Percentiles rank a stretch among this genome's conserved stretches.
Conservation (phyloP, 2,329 filamentous ascomycete genomes). For the Botryotinia convoluta region DNA sequence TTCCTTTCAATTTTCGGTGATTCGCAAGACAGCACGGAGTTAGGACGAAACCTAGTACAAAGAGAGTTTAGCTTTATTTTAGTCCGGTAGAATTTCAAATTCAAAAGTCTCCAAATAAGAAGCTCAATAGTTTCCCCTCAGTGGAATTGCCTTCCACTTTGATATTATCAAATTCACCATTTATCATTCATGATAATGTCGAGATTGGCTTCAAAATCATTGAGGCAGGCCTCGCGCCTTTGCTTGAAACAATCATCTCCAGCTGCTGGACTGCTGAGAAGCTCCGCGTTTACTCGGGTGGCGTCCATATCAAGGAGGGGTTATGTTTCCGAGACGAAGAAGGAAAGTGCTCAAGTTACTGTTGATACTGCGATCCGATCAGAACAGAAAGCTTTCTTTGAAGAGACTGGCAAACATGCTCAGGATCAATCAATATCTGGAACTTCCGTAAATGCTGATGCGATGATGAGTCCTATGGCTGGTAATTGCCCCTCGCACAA, state of each 20-base stretch:
- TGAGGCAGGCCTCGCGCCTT: slow-evolving; percentile 38
- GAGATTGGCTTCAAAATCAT: slow-evolving; percentile 29
- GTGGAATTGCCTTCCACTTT: slow-evolving; percentile 9
- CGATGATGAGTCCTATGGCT: slow-evolving; percentile 78
- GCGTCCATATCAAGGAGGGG: slow-evolving; percentile 47
- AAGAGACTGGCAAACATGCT: slow-evolving; percentile 41
- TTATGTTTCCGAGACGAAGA: slow-evolving; percentile 83
- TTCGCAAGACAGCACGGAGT: slow-evolving; percentile 1
- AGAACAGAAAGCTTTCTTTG: slow-evolving; percentile 79
- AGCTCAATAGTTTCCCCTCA: neutral
- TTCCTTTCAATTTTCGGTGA: slow-evolving; percentile 10
- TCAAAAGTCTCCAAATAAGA: slow-evolving; percentile 15
- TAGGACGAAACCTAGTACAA: slow-evolving; percentile 1
- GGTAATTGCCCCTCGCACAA: slow-evolving; percentile 42
- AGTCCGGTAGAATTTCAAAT: slow-evolving; percentile 18
- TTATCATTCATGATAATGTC: slow-evolving; percentile 12
- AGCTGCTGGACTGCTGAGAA: slow-evolving; percentile 32
- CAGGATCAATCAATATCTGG: slow-evolving; percentile 33
- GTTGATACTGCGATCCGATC: slow-evolving; percentile 81
- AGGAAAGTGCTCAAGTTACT: slow-evolving; percentile 75
- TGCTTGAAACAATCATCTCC: slow-evolving; percentile 34
- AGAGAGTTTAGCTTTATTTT: slow-evolving; percentile 9
- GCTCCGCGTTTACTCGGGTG: slow-evolving; percentile 26
- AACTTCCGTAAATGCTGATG: slow-evolving; percentile 42
- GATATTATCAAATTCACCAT: slow-evolving; percentile 8